phyloP scores from a whole-genome alignment of 768 basidiomycete genomes.

The Leucosporidium yakuticum region DNA sequence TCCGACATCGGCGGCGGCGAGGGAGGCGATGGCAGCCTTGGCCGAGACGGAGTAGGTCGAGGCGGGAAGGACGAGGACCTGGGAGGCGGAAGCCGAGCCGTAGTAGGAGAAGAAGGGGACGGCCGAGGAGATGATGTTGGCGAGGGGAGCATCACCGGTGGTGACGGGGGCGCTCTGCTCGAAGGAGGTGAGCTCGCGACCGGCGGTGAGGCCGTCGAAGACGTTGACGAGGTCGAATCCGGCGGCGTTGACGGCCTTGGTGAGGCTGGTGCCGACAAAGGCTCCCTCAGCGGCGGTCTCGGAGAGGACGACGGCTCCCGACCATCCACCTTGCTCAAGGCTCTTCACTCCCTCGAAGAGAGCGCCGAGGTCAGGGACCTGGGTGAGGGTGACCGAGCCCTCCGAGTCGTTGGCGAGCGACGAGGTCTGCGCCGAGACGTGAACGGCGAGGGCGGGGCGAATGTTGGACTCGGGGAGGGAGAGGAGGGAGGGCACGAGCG shows the following conservation, averaged over 20 bases:
- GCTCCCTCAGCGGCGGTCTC: conserved; percentile 75
- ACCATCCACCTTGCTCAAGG: conserved; percentile 51
- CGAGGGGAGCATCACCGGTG: conserved; percentile 44
- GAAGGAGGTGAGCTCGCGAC: conserved; percentile 66
- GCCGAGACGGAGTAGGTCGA: conserved; percentile 67
- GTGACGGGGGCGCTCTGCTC: conserved; percentile 47
- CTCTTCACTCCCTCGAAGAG: conserved; percentile 55
- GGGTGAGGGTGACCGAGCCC: conserved; percentile 48
- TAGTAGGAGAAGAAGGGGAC: conserved; percentile 70
- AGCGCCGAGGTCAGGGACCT: conserved; percentile 70
- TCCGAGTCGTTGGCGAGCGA: conserved; percentile 55
- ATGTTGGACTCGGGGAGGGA: conserved; percentile 60
- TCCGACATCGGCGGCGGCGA: conserved; percentile 53
- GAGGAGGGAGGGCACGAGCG: conserved; percentile 74
- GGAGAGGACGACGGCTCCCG: conserved; percentile 69
- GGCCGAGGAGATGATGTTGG: conserved; percentile 52
- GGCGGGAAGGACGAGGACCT: conserved; percentile 57
- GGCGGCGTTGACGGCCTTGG: conserved; percentile 57
- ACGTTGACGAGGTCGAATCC: conserved; percentile 73
- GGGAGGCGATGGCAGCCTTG: conserved; percentile 55
- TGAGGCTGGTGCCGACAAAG: conserved; percentile 60
- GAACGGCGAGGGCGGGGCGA: conserved; percentile 66
- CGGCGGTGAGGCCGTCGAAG: conserved; percentile 76
- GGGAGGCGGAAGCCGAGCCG: conserved; percentile 60
- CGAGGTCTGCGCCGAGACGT: conserved; percentile 63